Evolutionary conservation across 805 yeast species (phyloP).

Genomic region (Cyberlindnera galapagoensis): DNA sequence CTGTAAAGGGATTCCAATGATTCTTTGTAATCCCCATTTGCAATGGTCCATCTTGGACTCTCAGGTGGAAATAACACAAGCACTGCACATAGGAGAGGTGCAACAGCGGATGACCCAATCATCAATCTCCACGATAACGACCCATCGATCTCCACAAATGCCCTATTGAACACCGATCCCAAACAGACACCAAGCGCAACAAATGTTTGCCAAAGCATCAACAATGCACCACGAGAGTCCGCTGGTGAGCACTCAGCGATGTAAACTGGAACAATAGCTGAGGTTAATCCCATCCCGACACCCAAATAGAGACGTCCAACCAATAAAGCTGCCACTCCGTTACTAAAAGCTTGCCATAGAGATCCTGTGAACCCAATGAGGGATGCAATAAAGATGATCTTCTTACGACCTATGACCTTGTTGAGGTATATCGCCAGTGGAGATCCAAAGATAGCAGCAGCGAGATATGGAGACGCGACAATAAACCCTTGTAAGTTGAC

Average conservation of each 20-base stretch:
- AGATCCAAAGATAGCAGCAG: constrained; percentile 50
- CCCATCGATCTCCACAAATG: constrained; percentile 41
- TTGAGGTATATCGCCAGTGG: constrained; percentile 51
- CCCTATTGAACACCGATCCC: constrained; percentile 55
- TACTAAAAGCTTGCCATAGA: constrained; percentile 57
- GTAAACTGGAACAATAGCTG: constrained; percentile 63
- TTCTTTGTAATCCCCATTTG: constrained; percentile 39
- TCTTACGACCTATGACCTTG: constrained; percentile 48
- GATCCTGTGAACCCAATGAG: constrained; percentile 52
- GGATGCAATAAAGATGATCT: constrained; percentile 53
- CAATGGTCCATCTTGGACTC: constrained; percentile 65
- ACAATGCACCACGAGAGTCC: constrained; percentile 54
- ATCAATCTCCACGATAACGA: constrained; percentile 58
- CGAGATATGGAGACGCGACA: constrained; percentile 60
- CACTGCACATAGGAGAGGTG: constrained; percentile 47
- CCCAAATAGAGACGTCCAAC: constrained; percentile 56
- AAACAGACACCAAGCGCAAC: constrained; percentile 71
- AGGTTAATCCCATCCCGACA: constrained; percentile 59
- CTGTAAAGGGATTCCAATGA: constrained; percentile 43
- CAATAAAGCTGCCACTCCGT: constrained; percentile 54
- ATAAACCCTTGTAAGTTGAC: constrained; percentile 49
- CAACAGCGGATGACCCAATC: constrained; percentile 59
- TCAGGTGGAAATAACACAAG: constrained; percentile 58
- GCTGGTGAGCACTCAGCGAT: constrained; percentile 59
- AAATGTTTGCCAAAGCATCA: constrained; percentile 69